Conservation (phyloP, 805 yeast genomes). For the Jamesozyma piceae region DNA sequence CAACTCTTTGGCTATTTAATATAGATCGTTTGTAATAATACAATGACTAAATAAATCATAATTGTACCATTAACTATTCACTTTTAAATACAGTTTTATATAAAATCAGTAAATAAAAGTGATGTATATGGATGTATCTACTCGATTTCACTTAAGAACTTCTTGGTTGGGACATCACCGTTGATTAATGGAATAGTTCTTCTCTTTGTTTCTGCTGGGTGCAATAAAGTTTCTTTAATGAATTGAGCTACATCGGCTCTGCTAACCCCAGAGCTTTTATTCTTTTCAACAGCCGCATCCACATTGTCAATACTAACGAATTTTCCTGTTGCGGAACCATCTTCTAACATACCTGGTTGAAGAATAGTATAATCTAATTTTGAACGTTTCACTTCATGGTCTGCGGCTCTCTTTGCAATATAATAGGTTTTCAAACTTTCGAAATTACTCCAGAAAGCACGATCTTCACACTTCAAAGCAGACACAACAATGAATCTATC, state of each 20-base stretch:
- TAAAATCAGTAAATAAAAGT: too few relatives aligned
- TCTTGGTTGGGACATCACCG: slow-evolving; percentile 25
- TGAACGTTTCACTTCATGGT: slow-evolving; percentile 34
- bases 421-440: slow-evolving; percentile 37
- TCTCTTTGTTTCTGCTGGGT: slow-evolving; percentile 32
- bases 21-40: not conserved
- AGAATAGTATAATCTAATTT: slow-evolving; percentile 46
- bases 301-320: slow-evolving; percentile 18
- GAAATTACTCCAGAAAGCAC: slow-evolving; percentile 35
- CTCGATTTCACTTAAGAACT: not conserved
- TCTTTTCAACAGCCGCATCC: slow-evolving; percentile 8
- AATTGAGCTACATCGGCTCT: slow-evolving; percentile 51
- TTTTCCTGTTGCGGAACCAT: slow-evolving; percentile 32
- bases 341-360: slow-evolving; percentile 36
- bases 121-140: not conserved
- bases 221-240: slow-evolving; percentile 32
- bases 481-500: slow-evolving; percentile 44
- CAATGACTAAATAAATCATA: too few relatives aligned
- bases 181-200: slow-evolving; percentile 38
- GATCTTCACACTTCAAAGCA: slow-evolving; percentile 43
- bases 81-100: not conserved
- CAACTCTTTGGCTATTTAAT: not conserved
- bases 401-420: slow-evolving; percentile 55
- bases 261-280: not conserved
- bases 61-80: too few relatives aligned